Evolutionary conservation across 2,329 filamentous ascomycete genomes (phyloP).

Genomic region (Colletotrichum higginsianum): DNA sequence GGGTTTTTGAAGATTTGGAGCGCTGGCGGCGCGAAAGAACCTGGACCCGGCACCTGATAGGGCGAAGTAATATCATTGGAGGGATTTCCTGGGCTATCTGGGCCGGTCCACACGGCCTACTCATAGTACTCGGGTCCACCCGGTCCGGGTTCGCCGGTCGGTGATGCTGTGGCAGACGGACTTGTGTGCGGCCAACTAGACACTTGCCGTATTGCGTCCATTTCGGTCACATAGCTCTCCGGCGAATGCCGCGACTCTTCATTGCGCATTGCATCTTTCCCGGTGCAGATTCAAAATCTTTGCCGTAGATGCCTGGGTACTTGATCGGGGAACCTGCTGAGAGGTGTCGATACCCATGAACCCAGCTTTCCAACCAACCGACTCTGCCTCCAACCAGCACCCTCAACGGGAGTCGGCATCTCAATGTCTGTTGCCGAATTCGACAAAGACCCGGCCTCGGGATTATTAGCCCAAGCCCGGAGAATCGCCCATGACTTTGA

Average conservation of each 20-base stretch:
- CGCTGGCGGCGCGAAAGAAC: slow-evolving; percentile 13
- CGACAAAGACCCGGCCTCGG: not conserved
- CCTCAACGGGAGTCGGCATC: not conserved
- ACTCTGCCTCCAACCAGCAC: not conserved
- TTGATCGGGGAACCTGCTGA: slow-evolving; percentile 36
- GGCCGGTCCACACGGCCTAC: slow-evolving; percentile 14
- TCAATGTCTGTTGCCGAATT: slow-evolving; percentile 11
- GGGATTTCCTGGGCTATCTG: slow-evolving; percentile 21
- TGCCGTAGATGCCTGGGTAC: slow-evolving; percentile 20
- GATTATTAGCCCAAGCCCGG: slow-evolving; percentile 18
- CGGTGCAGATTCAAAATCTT: not conserved
- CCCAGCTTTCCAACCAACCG: slow-evolving; percentile 25
- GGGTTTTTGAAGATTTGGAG: slow-evolving; percentile 18
- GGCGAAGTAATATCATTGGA: slow-evolving; percentile 33
- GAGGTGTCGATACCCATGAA: slow-evolving; percentile 29
- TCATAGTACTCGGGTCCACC: not conserved
- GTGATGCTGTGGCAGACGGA: not conserved
- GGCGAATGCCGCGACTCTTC: not conserved
- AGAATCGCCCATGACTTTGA: slow-evolving; percentile 26
- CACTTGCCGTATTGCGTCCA: not conserved
- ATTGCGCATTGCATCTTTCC: not conserved
- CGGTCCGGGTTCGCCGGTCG: slow-evolving; percentile 35
- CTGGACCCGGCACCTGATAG: slow-evolving; percentile 30
- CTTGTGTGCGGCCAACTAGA: no score
- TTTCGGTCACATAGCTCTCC: not conserved